Percentiles rank a stretch among this genome's conserved stretches.
Evolutionary conservation across 202 grass and related monocot species (phyloP).

Genomic region (Cymbopogon flexuosus): DNA sequence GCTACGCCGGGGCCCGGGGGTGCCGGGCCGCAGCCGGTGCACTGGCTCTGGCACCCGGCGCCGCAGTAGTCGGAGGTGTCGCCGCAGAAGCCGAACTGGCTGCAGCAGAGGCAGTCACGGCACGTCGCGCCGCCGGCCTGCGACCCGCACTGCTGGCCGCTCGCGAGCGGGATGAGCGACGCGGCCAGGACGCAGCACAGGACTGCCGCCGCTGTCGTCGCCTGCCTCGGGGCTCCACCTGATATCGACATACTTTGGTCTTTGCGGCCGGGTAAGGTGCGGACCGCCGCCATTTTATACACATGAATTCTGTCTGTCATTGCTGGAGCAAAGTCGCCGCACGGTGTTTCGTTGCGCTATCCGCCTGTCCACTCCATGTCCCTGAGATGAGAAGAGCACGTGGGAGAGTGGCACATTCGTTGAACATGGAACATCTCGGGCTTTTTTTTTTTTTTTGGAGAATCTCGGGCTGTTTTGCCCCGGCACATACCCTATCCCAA

Average conservation of each 20-base stretch:
- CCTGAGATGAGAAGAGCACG: not conserved
- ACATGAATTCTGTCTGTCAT: not conserved
- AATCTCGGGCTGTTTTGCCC: too few relatives aligned
- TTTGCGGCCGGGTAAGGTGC: not conserved
- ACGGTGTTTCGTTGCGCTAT: not conserved
- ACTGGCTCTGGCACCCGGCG: conserved; percentile 63
- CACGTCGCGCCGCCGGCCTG: conserved; percentile 40
- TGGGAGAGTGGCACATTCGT: not conserved
- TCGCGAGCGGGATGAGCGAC: not conserved
- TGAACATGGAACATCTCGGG: not conserved
- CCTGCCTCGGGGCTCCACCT: not conserved
- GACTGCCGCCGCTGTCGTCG: not conserved
- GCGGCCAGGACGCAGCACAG: conserved; percentile 10
- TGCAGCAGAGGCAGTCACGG: conserved; percentile 46
- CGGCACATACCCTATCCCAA: not conserved
- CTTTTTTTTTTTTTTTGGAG: too few relatives aligned
- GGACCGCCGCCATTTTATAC: not conserved
- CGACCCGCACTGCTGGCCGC: conserved; percentile 40
- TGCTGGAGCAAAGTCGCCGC: not conserved
- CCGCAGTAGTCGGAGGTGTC: conserved; percentile 7
- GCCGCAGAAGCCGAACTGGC: conserved; percentile 42
- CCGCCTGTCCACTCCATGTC: not conserved
- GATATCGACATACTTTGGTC: not conserved
- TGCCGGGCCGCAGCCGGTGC: conserved; percentile 7
- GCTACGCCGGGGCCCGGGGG: conserved; percentile 3